phyloP scores from a whole-genome alignment of 1,284 basidiomycete species.

The Cryptococcus deneoformans region DNA sequence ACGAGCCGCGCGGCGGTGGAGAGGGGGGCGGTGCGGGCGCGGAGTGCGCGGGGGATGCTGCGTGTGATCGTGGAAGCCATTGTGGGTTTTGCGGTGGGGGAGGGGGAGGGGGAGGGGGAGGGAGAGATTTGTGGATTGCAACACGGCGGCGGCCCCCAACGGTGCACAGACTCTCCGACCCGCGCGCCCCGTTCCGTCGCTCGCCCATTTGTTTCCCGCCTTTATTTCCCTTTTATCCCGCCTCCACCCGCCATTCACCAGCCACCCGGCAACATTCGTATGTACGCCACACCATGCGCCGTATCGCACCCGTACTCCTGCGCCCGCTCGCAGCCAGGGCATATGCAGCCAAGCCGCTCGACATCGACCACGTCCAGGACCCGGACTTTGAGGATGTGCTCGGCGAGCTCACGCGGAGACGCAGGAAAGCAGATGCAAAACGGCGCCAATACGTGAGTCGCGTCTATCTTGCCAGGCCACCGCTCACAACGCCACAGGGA shows the following conservation, averaged over 20 bases:
- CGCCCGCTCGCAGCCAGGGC: too few relatives aligned
- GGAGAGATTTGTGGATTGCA: not conserved
- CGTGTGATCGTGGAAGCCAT: conserved; percentile 29
- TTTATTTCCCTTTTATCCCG: conserved; percentile 12
- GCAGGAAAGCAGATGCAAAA: conserved; percentile 43
- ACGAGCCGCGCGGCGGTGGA: conserved; percentile 13
- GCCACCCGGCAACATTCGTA: not conserved
- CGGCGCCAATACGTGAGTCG: conserved; percentile 37
- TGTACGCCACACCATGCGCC: not conserved
- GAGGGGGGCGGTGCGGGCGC: conserved; percentile 8
- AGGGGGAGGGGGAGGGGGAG: not conserved
- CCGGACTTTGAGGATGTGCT: conserved; percentile 29
- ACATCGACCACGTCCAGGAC: not conserved
- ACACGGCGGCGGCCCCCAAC: not conserved
- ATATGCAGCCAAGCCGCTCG: too few relatives aligned
- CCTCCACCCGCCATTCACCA: not conserved
- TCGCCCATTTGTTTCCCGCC: not conserved
- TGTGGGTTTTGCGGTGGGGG: conserved; percentile 1
- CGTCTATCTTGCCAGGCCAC: not conserved
- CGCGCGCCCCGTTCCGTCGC: conserved; percentile 2
- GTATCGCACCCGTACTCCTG: too few relatives aligned
- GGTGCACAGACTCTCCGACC: too few relatives aligned
- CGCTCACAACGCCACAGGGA: conserved; percentile 53
- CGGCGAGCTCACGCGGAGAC: conserved; percentile 36
- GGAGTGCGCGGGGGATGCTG: conserved; percentile 10